phyloP scores from a whole-genome alignment of 2,329 filamentous ascomycete species.

The Penicillium digitatum region DNA sequence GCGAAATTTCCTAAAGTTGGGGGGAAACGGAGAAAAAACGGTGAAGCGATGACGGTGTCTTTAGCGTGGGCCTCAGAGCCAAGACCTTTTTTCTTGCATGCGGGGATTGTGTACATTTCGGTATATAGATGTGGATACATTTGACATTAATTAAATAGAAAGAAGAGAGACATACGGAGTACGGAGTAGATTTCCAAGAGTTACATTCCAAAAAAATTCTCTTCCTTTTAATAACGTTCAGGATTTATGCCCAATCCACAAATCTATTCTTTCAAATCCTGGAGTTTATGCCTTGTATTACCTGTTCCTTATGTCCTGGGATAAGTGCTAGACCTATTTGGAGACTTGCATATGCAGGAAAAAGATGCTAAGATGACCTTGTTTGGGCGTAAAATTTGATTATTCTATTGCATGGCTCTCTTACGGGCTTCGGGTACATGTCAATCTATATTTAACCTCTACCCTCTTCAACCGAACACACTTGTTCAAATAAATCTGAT shows the following conservation, averaged over 20 bases:
- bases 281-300: not conserved
- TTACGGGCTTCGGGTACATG: not conserved
- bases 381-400: not conserved
- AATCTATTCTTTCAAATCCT: not conserved
- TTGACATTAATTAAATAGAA: no score
- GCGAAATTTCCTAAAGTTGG: constrained; percentile 7
- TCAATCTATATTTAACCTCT: not conserved
- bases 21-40: constrained; percentile 19
- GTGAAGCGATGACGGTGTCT: constrained; percentile 19
- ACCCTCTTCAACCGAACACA: not conserved
- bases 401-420: no score
- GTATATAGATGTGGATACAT: constrained; percentile 8
- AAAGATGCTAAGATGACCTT: not conserved
- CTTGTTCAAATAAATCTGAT: not conserved
- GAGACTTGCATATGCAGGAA: constrained; percentile 9
- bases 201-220: not conserved
- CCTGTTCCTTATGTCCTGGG: constrained; percentile 5
- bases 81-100: constrained; percentile 21
- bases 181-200: not conserved
- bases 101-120: constrained; percentile 11
- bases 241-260: not conserved
- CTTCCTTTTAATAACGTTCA: constrained; percentile 2
- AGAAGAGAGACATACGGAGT: no score
- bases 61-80: constrained; percentile 21
- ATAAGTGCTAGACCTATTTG: not conserved